A percentile compares a stretch with the other conserved stretches of the same genome.
Conservation (phyloP, 2,329 filamentous ascomycete genomes). For the Tolypocladium cylindrosporum region DNA sequence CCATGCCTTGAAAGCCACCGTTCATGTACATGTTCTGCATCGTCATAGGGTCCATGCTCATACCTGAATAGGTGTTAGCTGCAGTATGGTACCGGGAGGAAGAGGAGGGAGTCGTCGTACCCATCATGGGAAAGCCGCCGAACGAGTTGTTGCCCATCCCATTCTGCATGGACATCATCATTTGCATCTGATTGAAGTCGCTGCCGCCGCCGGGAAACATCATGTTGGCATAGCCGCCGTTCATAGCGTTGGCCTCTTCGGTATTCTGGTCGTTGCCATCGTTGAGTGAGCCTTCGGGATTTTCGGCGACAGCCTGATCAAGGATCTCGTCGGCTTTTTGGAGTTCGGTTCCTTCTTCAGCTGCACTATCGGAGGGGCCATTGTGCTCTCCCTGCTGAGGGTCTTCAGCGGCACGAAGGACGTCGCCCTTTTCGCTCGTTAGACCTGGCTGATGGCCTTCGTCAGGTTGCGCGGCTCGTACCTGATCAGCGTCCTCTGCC, state of each 20-base stretch:
- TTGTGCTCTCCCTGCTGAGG: background rate
- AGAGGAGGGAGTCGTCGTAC: slow-evolving; percentile 31
- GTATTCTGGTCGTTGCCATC: slow-evolving; percentile 20
- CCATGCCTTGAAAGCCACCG: slow-evolving; percentile 69
- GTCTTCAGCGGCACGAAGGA: background rate
- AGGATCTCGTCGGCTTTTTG: background rate
- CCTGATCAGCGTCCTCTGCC: slow-evolving; percentile 4
- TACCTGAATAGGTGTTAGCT: slow-evolving; percentile 59
- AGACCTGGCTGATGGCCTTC: background rate
- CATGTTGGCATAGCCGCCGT: slow-evolving; percentile 45
- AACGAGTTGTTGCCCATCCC: slow-evolving; percentile 48
- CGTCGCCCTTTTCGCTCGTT: background rate
- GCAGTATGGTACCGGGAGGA: background rate
- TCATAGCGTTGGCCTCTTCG: slow-evolving; percentile 27
- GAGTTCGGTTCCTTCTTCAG: slow-evolving; percentile 2
- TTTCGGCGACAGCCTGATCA: slow-evolving; percentile 6
- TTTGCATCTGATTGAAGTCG: slow-evolving; percentile 69
- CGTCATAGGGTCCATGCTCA: slow-evolving; percentile 74
- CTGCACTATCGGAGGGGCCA: background rate
- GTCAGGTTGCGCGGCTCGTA: background rate
- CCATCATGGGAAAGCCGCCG: slow-evolving; percentile 69
- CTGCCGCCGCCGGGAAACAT: slow-evolving; percentile 49
- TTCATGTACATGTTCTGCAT: slow-evolving; percentile 74
- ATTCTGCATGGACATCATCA: slow-evolving; percentile 70
- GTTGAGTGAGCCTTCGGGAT: slow-evolving; percentile 5